Evolutionary conservation across 169 alveolate species (phyloP).

Genomic region (Babesia ovata): DNA sequence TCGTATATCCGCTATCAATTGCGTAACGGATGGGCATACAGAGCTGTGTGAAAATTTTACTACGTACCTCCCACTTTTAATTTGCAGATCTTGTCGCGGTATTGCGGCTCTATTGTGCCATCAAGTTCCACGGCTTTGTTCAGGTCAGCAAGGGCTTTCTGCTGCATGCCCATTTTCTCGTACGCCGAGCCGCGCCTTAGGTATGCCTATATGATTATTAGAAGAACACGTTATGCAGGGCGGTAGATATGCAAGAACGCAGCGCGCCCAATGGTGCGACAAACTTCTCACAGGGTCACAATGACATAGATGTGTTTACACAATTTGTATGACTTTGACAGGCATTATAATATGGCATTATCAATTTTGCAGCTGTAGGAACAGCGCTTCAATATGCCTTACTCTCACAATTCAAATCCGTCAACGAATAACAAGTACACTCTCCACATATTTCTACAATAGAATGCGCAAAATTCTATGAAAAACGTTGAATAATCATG

Average conservation of each 20-base stretch:
- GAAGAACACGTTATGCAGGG: too few species aligned
- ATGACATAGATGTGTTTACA: too few species aligned
- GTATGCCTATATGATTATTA: conserved; percentile 51
- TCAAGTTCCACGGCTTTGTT: conserved; percentile 85
- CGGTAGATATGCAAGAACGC: too few species aligned
- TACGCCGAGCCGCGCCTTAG: conserved; percentile 83
- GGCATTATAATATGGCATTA: too few species aligned
- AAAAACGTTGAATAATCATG: background rate
- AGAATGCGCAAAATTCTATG: too few species aligned
- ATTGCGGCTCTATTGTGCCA: conserved; percentile 70
- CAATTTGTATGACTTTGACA: too few species aligned
- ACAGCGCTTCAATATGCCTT: conserved; percentile 2
- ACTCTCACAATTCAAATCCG: too few species aligned
- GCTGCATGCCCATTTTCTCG: conserved; percentile 83
- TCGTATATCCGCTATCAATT: background rate
- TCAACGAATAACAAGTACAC: too few species aligned
- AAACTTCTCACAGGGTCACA: too few species aligned
- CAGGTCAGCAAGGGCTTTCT: conserved; percentile 85
- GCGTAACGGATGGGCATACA: background rate
- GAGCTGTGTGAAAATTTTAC: conserved; percentile 4
- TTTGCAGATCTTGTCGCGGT: conserved; percentile 26
- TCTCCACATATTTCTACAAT: too few species aligned
- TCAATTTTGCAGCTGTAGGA: too few species aligned
- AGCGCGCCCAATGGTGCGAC: too few species aligned
- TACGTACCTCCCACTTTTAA: conserved; percentile 55